A percentile compares a stretch with the other conserved stretches of the same genome.
Conservation (phyloP, 2,329 filamentous ascomycete species). For the Mycosphaerella sp. region DNA sequence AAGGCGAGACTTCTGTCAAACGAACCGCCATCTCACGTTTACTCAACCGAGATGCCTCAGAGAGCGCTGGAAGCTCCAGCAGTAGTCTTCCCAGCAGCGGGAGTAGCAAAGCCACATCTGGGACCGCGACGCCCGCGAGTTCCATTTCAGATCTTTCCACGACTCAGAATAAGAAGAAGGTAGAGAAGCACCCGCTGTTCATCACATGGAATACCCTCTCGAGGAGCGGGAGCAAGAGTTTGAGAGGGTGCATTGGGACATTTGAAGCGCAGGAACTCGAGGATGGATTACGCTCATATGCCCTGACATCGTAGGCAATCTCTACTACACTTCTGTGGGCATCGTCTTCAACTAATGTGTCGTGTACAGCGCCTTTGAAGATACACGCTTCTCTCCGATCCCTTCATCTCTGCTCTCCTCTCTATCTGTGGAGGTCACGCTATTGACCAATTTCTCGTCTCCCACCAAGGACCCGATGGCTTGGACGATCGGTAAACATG, state of each 20-base stretch:
- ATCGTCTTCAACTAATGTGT: neutral
- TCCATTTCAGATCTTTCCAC: constrained; percentile 40
- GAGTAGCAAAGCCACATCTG: constrained; percentile 15
- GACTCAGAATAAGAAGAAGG: constrained; percentile 20
- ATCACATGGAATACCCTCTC: constrained; percentile 87
- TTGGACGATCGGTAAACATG: constrained; percentile 82
- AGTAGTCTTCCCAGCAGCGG: constrained; percentile 25
- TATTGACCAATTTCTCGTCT: constrained; percentile 60
- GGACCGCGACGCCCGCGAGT: constrained; percentile 29
- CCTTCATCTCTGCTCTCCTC: constrained; percentile 60
- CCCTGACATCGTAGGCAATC: constrained; percentile 61
- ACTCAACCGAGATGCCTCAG: constrained; percentile 24
- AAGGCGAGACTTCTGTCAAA: constrained; percentile 24
- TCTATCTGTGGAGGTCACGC: constrained; percentile 66
- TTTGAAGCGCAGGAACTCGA: constrained; percentile 73
- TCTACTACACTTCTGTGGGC: neutral
- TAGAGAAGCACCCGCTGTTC: constrained; percentile 63
- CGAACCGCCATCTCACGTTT: constrained; percentile 43
- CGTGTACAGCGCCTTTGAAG: constrained; percentile 52
- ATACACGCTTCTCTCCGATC: constrained; percentile 56
- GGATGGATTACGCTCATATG: constrained; percentile 69
- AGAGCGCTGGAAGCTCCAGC: constrained; percentile 24
- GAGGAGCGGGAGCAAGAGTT: constrained; percentile 53
- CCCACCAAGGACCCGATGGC: constrained; percentile 60
- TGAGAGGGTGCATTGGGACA: constrained; percentile 94